These are phyloP conservation scores for Cercospora berteroae DNA, from an alignment of 2,329 filamentous ascomycete genomes.

Conservation along the genomic window DNA sequence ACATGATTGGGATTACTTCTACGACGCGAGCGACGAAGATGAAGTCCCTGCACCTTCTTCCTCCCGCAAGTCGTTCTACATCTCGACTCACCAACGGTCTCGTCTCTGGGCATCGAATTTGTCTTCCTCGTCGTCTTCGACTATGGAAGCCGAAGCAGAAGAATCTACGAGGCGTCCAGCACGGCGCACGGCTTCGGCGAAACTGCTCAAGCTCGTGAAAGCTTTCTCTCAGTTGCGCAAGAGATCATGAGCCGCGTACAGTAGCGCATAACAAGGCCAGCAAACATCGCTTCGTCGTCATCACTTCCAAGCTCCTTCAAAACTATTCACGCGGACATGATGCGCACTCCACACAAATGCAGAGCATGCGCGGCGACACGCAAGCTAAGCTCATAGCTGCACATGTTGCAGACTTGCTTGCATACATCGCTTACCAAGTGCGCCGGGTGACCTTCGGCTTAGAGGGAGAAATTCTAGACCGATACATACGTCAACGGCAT, in stretches of 20 bases:
- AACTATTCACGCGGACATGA: not conserved
- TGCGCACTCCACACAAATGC: not conserved
- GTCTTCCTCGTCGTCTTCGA: not conserved
- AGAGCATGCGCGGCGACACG: not conserved
- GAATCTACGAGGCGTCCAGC: not conserved
- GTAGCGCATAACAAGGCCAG: not conserved
- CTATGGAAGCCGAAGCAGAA: not conserved
- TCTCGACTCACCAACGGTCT: constrained; percentile 5
- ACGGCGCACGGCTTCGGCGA: not conserved
- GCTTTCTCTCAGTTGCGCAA: not conserved
- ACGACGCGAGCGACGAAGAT: not conserved
- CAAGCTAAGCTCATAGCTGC: not conserved
- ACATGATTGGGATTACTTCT: constrained; percentile 4
- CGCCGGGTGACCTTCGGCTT: not conserved
- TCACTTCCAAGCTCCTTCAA: not conserved
- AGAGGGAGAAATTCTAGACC: not conserved
- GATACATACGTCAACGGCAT: not conserved
- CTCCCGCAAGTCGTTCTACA: constrained; percentile 7
- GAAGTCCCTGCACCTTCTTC: not conserved
- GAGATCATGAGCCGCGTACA: not conserved
- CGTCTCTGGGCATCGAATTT: constrained; percentile 1
- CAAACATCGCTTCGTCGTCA: not conserved
- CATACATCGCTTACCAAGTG: not conserved
- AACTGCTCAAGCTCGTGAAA: constrained; percentile 2
- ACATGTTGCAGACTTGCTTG: not conserved